These are phyloP conservation scores for Phalaenopsis equestris DNA, from an alignment of 106 monocot species.

Conservation along the genomic window DNA sequence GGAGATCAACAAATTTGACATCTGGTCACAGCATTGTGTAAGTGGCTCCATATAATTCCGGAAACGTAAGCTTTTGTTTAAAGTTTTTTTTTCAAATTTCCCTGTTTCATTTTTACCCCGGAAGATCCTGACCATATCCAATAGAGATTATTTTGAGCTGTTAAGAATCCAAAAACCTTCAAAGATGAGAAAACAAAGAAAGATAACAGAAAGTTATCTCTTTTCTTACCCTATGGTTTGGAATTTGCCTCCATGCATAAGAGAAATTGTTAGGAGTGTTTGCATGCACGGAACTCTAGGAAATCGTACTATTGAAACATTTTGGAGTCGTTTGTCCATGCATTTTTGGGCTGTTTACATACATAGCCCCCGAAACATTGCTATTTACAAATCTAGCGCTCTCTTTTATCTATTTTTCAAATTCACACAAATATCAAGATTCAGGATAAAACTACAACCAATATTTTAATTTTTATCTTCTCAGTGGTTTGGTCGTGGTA, in stretches of 20 bases:
- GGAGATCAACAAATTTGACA: slow-evolving; percentile 47
- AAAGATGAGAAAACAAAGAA: neutral
- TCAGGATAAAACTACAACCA: no score
- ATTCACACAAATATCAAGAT: no score
- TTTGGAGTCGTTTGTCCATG: neutral
- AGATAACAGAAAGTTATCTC: neutral
- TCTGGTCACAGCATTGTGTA: slow-evolving; percentile 81
- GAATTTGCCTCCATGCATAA: neutral
- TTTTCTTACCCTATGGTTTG: neutral
- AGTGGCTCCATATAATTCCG: neutral
- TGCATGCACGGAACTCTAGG: neutral
- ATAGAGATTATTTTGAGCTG: neutral
- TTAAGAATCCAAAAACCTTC: neutral
- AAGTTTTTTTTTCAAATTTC: neutral
- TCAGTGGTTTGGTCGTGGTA: no score
- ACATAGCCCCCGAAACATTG: no score
- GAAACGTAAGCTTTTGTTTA: neutral
- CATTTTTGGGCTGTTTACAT: neutral
- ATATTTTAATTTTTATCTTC: no score
- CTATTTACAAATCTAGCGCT: no score
- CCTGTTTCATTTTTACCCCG: neutral
- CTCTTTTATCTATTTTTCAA: no score
- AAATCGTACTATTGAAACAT: neutral
- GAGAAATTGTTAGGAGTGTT: neutral
- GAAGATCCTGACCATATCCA: neutral